Evolutionary conservation across 2,329 filamentous ascomycete genomes (phyloP).

Genomic region (Pseudocercospora crystallina): DNA sequence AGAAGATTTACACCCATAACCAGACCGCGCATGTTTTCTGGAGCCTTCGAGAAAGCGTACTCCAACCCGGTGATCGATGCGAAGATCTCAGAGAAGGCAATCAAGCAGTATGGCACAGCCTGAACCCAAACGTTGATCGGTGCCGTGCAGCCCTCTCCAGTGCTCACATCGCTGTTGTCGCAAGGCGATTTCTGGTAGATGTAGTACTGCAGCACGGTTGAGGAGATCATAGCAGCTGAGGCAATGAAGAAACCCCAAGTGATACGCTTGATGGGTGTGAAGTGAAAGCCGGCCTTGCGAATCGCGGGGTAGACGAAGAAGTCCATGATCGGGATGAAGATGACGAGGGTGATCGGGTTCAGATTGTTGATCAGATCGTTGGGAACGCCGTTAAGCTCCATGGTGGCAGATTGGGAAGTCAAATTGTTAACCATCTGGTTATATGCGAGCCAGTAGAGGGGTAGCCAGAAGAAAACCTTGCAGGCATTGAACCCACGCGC

Average conservation of each 20-base stretch:
- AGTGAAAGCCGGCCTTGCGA: slow-evolving; percentile 42
- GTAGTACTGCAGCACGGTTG: slow-evolving; percentile 55
- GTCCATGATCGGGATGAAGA: slow-evolving; percentile 49
- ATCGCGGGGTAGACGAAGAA: slow-evolving; percentile 48
- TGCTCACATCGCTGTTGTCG: slow-evolving; percentile 16
- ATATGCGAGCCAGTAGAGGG: slow-evolving; percentile 62
- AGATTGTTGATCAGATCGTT: slow-evolving; percentile 48
- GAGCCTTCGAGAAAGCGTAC: slow-evolving; percentile 48
- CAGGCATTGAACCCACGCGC: slow-evolving; percentile 66
- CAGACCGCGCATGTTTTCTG: slow-evolving; percentile 48
- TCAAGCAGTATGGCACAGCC: slow-evolving; percentile 44
- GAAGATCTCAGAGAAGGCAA: slow-evolving; percentile 47
- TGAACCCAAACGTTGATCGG: slow-evolving; percentile 47
- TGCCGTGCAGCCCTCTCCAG: slow-evolving; percentile 33
- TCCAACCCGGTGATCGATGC: slow-evolving; percentile 48
- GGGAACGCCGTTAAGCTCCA: slow-evolving; percentile 47
- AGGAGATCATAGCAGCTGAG: slow-evolving; percentile 54
- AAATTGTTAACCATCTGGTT: slow-evolving; percentile 51
- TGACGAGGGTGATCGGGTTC: slow-evolving; percentile 35
- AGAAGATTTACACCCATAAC: slow-evolving; percentile 56
- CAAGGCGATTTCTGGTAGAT: slow-evolving; percentile 50
- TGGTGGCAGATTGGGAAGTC: slow-evolving; percentile 44
- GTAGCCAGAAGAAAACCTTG: slow-evolving; percentile 62
- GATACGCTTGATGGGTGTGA: slow-evolving; percentile 55
- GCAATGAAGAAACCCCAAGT: slow-evolving; percentile 55